Conservation (phyloP, 2,329 filamentous ascomycete genomes). For the Fusarium cyanostomum region DNA sequence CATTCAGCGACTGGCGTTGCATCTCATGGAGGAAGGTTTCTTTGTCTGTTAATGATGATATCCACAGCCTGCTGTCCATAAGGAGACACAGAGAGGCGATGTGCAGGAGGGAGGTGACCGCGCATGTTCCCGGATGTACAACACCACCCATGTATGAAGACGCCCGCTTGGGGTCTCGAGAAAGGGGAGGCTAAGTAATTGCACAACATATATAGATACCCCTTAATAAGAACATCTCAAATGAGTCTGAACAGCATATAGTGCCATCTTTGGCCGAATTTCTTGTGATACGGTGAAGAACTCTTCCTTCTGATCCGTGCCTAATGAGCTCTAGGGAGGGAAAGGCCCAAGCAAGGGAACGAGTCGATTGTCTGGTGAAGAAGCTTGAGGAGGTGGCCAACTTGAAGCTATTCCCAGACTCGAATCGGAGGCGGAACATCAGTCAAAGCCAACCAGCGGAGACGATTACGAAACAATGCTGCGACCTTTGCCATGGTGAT, state of each 20-base stretch:
- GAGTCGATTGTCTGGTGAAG: not conserved
- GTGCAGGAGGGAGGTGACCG: not conserved
- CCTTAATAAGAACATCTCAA: slow-evolving; percentile 1
- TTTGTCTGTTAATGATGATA: slow-evolving; percentile 21
- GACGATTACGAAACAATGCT: not conserved
- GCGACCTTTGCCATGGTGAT: slow-evolving; percentile 10
- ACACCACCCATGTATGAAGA: slow-evolving; percentile 6
- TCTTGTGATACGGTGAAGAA: not conserved
- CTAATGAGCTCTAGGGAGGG: not conserved
- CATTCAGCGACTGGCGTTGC: slow-evolving; percentile 26
- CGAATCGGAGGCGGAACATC: not conserved
- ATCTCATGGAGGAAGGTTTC: slow-evolving; percentile 4
- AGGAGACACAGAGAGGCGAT: not conserved
- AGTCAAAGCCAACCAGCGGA: slow-evolving; percentile 3
- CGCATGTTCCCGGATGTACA: not conserved
- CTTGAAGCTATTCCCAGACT: slow-evolving; percentile 7
- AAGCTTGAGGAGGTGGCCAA: not conserved
- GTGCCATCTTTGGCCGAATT: not conserved
- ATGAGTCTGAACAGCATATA: not conserved
- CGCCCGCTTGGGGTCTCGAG: not conserved
- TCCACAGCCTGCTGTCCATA: slow-evolving; percentile 4
- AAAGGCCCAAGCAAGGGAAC: not conserved
- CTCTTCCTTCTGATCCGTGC: not conserved
- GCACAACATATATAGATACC: slow-evolving; percentile 6
- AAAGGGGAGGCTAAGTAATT: not conserved